These are phyloP conservation scores for Aspergillus japonicus DNA, from an alignment of 2,329 filamentous ascomycete genomes.

Conservation along the genomic window DNA sequence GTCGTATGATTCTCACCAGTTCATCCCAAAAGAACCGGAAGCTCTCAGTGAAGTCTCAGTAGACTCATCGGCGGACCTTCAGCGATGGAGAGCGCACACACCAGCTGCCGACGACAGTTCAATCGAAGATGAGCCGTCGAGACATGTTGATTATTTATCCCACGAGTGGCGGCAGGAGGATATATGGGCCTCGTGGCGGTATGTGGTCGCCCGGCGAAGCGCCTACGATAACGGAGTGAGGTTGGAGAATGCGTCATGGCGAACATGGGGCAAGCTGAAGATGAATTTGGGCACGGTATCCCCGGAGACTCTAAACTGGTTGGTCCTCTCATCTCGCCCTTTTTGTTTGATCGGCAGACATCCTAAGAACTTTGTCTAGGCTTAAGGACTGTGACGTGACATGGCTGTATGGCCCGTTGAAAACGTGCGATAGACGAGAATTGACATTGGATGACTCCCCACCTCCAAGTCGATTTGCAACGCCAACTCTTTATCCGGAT, in stretches of 20 bases:
- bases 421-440: conserved; percentile 63
- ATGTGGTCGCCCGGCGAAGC: conserved; percentile 76
- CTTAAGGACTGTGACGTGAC: conserved; percentile 96
- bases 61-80: conserved; percentile 44
- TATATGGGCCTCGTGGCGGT: conserved; percentile 96
- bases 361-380: conserved; percentile 54
- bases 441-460: conserved; percentile 51
- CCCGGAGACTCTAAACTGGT: conserved; percentile 93
- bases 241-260: conserved; percentile 94
- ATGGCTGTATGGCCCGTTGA: conserved; percentile 92
- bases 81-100: conserved; percentile 58
- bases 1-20: conserved; percentile 45
- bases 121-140: conserved; percentile 70
- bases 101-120: conserved; percentile 77
- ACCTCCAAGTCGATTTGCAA: conserved; percentile 56
- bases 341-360: not conserved
- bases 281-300: conserved; percentile 83
- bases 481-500: conserved; percentile 66
- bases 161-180: conserved; percentile 94
- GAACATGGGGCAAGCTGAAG: conserved; percentile 93
- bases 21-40: conserved; percentile 46
- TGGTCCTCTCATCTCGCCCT: conserved; percentile 34
- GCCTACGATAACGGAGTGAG: conserved; percentile 78
- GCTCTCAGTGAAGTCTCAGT: conserved; percentile 23
- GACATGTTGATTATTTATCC: conserved; percentile 93